Evolutionary conservation across 768 basidiomycete genomes (phyloP), one percentile per base, ranked within the genome.

Genomic region (Chalciporus chontae): DNA sequence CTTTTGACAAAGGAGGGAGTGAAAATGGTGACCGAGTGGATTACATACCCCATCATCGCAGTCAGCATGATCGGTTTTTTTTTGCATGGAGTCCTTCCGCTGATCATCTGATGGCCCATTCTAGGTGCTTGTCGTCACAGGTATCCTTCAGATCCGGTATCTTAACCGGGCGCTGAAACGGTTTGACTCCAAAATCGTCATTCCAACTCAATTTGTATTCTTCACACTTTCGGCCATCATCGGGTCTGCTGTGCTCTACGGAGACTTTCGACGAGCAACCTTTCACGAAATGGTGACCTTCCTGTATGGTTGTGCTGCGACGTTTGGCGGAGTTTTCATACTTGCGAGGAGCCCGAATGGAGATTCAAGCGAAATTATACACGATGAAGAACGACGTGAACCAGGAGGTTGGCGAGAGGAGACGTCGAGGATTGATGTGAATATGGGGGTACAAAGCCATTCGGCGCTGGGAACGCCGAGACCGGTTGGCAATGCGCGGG

Each of bases 131-230:
- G 45, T 81, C 19, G 62, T 76, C 14, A 91, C 90, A 17, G 91
- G 89, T 3, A 64, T 92, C 42, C 84, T 88, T n/a, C 90, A 93
- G 71, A 85, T 93, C 52, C 76, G 78, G 56, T 92, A 91, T 62
- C 76, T 90, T 45, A 91, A 91, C 59, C 75, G 90, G 50, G 94
- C 94, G 7, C 67, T 97, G 40, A 94, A 91, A 84, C 80, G 84
- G 18, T 98, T 97, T 66, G 92, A 96, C 63, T 85, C 89, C 68
- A 95, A 96, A 72, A 88, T 85, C 45, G 94, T 97, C 21, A 91
- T 98, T 55, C 95, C 94, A 5, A 85, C 85, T 13, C 94, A 97
- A 73, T 98, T 96, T 65, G 92, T 95, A 26, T 77, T 93, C 48
- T 98, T 98, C 73, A 94, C 90, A 21, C 75, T 98, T 31, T 92